A percentile compares a stretch with the other conserved stretches of the same genome.
These are phyloP conservation scores for Pugionium dolabratum DNA, from an alignment of 345 rosid genomes.

Conservation along the genomic window DNA sequence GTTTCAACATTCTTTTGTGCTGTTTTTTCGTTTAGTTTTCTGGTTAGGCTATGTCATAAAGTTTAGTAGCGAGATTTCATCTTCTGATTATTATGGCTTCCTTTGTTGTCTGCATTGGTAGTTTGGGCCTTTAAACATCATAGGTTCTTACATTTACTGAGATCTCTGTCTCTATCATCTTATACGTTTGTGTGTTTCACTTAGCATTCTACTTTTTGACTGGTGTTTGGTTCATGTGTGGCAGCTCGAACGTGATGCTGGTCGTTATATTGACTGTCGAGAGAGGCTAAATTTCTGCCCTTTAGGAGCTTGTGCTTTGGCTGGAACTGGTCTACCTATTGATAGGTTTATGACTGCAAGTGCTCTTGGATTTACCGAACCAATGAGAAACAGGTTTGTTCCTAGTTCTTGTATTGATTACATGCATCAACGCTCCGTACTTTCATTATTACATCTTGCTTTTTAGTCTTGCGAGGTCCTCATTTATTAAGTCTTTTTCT, in stretches of 20 bases:
- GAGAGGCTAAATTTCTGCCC: slow-evolving; percentile 76
- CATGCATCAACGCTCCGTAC: background rate
- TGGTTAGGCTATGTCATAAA: too few relatives aligned
- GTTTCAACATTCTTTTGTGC: too few relatives aligned
- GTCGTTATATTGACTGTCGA: slow-evolving; percentile 70
- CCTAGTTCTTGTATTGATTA: background rate
- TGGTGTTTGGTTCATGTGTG: slow-evolving; percentile 30
- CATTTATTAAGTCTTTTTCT: background rate
- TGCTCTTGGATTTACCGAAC: slow-evolving; percentile 63
- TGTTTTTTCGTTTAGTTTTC: too few relatives aligned
- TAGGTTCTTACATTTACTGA: slow-evolving; percentile 1
- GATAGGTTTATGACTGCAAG: slow-evolving; percentile 72
- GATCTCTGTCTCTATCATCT: background rate
- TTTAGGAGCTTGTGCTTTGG: slow-evolving; percentile 93
- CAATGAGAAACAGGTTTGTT: slow-evolving; percentile 73
- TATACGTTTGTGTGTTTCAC: background rate
- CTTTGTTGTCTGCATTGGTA: background rate
- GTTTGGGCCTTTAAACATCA: background rate
- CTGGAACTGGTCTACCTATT: slow-evolving; percentile 79
- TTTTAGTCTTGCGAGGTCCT: background rate
- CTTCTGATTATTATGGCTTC: background rate
- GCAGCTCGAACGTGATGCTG: slow-evolving; percentile 87
- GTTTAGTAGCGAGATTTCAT: background rate
- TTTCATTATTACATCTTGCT: background rate
- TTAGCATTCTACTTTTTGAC: slow-evolving; percentile 1